Evolutionary conservation across 192 early-diverging fungal species (phyloP).

Genomic region (Linnemannia elongata): DNA sequence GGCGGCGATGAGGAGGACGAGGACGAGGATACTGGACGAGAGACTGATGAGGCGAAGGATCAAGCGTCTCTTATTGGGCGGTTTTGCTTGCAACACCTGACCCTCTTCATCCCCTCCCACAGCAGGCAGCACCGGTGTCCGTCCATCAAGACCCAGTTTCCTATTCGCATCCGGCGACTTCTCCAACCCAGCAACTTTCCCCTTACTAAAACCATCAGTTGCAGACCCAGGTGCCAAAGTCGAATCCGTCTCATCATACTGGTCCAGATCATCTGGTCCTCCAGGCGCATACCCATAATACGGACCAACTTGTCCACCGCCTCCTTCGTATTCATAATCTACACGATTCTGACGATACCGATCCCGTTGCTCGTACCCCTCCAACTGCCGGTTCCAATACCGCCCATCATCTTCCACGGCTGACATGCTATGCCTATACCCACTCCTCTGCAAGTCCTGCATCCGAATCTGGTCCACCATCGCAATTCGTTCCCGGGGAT

Average conservation of each 20-base stretch:
- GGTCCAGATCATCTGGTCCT: conserved; percentile 31
- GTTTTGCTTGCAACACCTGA: neutral
- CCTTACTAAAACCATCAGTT: neutral
- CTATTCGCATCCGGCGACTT: neutral
- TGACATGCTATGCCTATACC: conserved; percentile 1
- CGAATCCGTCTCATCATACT: conserved; percentile 37
- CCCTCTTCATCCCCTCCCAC: conserved; percentile 3
- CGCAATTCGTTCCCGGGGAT: conserved; percentile 26
- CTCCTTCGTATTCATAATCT: conserved; percentile 19
- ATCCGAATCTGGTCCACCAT: conserved; percentile 33
- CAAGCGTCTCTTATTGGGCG: conserved; percentile 42
- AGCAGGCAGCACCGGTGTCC: neutral
- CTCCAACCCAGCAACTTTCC: conserved; percentile 8
- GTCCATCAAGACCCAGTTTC: neutral
- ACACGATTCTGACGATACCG: conserved; percentile 19
- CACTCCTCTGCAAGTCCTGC: conserved; percentile 1
- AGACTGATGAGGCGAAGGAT: conserved; percentile 40
- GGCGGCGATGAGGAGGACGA: conserved; percentile 40
- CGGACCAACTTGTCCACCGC: neutral
- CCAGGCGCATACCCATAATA: conserved; percentile 34
- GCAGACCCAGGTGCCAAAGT: conserved; percentile 44
- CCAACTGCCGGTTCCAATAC: conserved; percentile 38
- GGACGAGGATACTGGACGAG: conserved; percentile 18
- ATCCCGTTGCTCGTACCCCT: conserved; percentile 29
- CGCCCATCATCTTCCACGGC: conserved; percentile 21